Conservation (phyloP, 768 basidiomycete genomes). For the Austroboletus festivus region DNA sequence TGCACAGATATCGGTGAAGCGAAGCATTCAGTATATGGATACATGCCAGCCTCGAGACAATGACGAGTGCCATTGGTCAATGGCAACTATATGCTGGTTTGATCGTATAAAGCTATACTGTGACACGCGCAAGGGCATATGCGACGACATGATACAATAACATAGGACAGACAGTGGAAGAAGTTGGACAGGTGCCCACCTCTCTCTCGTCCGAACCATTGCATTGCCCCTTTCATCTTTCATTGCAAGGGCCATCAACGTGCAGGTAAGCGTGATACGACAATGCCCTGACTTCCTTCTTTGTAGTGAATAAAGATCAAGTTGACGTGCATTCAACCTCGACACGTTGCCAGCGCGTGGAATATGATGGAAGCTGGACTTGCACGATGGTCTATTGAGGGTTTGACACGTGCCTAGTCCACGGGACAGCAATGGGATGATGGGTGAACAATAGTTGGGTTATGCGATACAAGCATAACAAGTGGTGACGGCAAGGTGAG, state of each 20-base stretch:
- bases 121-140: not conserved
- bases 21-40: no score
- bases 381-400: not conserved
- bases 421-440: not conserved
- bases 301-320: not conserved
- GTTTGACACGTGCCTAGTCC: not conserved
- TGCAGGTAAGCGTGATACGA: not conserved
- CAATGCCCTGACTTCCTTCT: not conserved
- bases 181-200: not conserved
- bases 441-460: constrained; percentile 7
- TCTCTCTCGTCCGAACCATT: not conserved
- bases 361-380: not conserved
- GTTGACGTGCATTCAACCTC: not conserved
- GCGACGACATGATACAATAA: not conserved
- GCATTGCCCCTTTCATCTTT: no score
- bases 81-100: not conserved
- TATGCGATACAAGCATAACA: not conserved
- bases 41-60: no score
- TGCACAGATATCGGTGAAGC: no score
- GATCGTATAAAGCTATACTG: not conserved
- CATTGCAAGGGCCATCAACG: not conserved
- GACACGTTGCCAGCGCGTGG: not conserved
- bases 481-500: not conserved
- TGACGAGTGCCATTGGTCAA: not conserved
- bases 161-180: no score